phyloP scores from a whole-genome alignment of 2,329 filamentous ascomycete genomes.

The Venturia oleaginea region DNA sequence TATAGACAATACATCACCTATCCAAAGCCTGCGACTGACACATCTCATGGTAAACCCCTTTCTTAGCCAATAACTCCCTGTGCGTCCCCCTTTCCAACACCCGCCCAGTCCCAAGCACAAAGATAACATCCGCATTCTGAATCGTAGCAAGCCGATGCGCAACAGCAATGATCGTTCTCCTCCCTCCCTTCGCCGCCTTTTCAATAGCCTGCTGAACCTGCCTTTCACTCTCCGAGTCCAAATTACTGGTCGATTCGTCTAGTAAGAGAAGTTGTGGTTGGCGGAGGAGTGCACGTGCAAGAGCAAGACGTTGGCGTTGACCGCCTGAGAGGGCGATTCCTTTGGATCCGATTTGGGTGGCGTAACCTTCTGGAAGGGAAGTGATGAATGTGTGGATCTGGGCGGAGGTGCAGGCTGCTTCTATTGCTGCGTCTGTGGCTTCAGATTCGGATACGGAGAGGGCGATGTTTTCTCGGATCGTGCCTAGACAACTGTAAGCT shows the following conservation, averaged over 20 bases:
- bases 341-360: constrained; percentile 27
- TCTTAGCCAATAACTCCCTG: constrained; percentile 22
- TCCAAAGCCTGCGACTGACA: constrained; percentile 32
- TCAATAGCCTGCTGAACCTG: constrained; percentile 28
- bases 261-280: constrained; percentile 26
- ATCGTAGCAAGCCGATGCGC: constrained; percentile 30
- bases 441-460: constrained; percentile 36
- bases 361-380: constrained; percentile 34
- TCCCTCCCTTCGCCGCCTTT: constrained; percentile 47
- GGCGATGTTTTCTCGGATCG: constrained; percentile 31
- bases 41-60: constrained; percentile 29
- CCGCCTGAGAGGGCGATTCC: constrained; percentile 27
- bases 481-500: too few species aligned
- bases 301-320: constrained; percentile 27
- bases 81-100: constrained; percentile 28
- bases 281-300: constrained; percentile 27
- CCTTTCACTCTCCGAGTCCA: constrained; percentile 28
- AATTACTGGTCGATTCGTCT: constrained; percentile 26
- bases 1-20: too few species aligned
- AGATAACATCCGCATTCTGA: constrained; percentile 30
- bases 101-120: constrained; percentile 25
- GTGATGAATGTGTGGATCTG: constrained; percentile 32
- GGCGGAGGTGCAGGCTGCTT: constrained; percentile 25
- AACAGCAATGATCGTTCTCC: constrained; percentile 26
- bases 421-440: constrained; percentile 22